Evolutionary conservation across 331 rosid species (phyloP).

Genomic region (Malus hybrid): DNA sequence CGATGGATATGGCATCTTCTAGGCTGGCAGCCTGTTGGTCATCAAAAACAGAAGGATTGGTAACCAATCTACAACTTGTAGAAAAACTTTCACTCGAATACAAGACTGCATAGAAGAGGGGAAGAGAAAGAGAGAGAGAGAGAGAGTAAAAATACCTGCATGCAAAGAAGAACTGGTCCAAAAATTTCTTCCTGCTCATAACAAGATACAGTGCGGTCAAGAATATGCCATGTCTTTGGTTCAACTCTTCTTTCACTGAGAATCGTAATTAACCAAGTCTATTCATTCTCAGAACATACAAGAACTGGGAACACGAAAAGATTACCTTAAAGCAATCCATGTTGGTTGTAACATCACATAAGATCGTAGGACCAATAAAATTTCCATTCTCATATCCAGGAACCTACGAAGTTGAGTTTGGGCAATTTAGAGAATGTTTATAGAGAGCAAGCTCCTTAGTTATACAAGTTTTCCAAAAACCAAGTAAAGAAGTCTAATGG

Average conservation of each 20-base stretch:
- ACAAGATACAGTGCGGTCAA: slow-evolving; percentile 28
- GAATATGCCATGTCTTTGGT: slow-evolving; percentile 17
- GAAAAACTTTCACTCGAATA: not conserved
- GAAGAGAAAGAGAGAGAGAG: not conserved
- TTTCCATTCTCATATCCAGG: slow-evolving; percentile 57
- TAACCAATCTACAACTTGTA: slow-evolving; percentile 1
- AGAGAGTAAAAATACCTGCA: slow-evolving; percentile 39
- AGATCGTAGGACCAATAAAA: slow-evolving; percentile 55
- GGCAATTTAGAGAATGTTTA: slow-evolving; percentile 1
- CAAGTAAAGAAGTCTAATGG: not conserved
- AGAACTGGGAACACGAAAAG: not conserved
- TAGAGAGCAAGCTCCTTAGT: not conserved
- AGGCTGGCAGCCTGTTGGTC: slow-evolving; percentile 44
- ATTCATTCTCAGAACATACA: not conserved
- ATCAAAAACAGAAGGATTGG: slow-evolving; percentile 5
- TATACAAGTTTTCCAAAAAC: not conserved
- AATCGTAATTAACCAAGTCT: slow-evolving; percentile 7
- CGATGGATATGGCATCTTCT: slow-evolving; percentile 53
- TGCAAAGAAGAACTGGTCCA: slow-evolving; percentile 58
- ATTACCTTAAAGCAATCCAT: slow-evolving; percentile 61
- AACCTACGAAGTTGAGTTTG: slow-evolving; percentile 25
- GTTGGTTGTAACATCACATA: slow-evolving; percentile 43
- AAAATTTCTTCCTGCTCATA: slow-evolving; percentile 52
- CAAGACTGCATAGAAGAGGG: too few species aligned
- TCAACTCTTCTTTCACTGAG: slow-evolving; percentile 17